Percentiles rank a stretch among this genome's conserved stretches.
Conservation (phyloP, 1,284 basidiomycete species). For the Waitea zeae region DNA sequence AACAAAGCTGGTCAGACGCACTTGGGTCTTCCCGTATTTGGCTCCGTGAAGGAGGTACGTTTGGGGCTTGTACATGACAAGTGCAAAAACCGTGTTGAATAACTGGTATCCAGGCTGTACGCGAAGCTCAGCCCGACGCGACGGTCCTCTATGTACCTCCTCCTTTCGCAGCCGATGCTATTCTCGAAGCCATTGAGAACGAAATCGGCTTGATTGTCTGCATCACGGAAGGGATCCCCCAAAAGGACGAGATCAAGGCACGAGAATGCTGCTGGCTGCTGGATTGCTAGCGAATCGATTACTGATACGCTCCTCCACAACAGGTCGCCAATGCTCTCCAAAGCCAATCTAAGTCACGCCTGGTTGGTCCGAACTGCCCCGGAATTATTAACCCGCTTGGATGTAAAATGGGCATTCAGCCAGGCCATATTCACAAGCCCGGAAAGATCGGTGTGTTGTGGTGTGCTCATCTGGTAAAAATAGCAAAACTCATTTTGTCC, state of each 20-base stretch:
- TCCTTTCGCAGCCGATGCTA: constrained; percentile 83
- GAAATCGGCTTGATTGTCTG: constrained; percentile 94
- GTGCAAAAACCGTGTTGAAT: background rate
- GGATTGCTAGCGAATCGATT: constrained; percentile 4
- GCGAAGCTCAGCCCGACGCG: constrained; percentile 74
- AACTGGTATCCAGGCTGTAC: constrained; percentile 56
- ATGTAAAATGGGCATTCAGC: constrained; percentile 99
- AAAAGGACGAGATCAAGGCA: constrained; percentile 85
- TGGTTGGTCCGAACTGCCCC: constrained; percentile 96
- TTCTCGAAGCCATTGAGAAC: constrained; percentile 94
- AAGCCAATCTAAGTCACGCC: constrained; percentile 86
- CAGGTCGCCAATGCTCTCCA: constrained; percentile 89
- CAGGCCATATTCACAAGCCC: constrained; percentile 92
- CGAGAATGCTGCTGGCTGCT: constrained; percentile 9
- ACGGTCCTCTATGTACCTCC: constrained; percentile 94
- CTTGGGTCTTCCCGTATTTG: constrained; percentile 91
- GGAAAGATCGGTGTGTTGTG: constrained; percentile 68
- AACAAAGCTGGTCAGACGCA: constrained; percentile 96
- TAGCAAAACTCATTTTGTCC: background rate
- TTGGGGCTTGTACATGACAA: background rate
- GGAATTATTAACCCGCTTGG: constrained; percentile 95
- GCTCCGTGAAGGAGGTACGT: constrained; percentile 76
- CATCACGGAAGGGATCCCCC: constrained; percentile 95
- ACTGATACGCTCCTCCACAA: constrained; percentile 1
- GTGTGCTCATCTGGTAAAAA: constrained; percentile 5